Conservation (phyloP, 2,329 filamentous ascomycete genomes). For the Bipolaris gigantea region DNA sequence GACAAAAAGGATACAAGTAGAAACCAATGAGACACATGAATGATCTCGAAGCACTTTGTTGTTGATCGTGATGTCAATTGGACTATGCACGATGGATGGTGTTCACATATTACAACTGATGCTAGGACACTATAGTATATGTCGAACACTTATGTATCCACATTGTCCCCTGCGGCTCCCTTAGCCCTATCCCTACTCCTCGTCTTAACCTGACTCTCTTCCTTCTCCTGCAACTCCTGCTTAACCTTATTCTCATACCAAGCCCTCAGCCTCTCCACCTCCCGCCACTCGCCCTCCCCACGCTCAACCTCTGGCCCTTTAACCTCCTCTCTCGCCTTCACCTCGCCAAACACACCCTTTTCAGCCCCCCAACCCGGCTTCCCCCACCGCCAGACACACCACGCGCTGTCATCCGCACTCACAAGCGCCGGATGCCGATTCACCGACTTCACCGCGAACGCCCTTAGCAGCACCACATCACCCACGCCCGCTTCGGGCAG, state of each 20-base stretch:
- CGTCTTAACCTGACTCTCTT: constrained; percentile 14
- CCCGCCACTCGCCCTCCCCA: constrained; percentile 49
- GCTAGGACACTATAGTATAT: not conserved
- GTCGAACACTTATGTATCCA: not conserved
- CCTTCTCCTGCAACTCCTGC: constrained; percentile 20
- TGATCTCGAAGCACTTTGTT: constrained; percentile 17
- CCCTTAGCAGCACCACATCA: constrained; percentile 50
- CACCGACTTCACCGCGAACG: constrained; percentile 48
- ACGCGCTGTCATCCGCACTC: constrained; percentile 49
- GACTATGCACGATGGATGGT: not conserved
- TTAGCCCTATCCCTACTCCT: constrained; percentile 19
- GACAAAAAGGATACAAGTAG: constrained; percentile 19
- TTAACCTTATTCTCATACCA: constrained; percentile 43
- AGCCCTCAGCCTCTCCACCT: constrained; percentile 44
- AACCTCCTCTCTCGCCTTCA: constrained; percentile 46
- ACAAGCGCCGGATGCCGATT: constrained; percentile 43
- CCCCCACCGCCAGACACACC: constrained; percentile 52
- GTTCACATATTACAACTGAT: no score
- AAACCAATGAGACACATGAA: constrained; percentile 30
- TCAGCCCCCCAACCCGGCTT: constrained; percentile 34
- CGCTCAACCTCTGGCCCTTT: constrained; percentile 52
- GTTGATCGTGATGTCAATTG: constrained; percentile 5
- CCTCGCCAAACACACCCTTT: constrained; percentile 32
- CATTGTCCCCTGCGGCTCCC: not conserved
- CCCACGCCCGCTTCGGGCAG: constrained; percentile 48